Evolutionary conservation across 208 protist species (phyloP).

Genomic region (Trypanosoma grayi): DNA sequence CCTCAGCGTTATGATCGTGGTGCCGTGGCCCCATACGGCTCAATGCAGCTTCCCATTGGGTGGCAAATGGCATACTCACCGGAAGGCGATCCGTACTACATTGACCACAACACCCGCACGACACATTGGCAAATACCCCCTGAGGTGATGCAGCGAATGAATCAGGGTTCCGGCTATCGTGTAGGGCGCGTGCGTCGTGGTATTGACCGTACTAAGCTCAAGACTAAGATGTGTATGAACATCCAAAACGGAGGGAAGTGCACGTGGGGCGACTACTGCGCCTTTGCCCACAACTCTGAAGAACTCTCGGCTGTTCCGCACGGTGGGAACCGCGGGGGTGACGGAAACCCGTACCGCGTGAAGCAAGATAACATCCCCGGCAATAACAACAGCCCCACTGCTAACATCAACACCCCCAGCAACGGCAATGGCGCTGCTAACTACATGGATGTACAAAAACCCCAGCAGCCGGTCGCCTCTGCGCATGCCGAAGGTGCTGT

Average conservation of each 20-base stretch:
- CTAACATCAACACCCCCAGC: too few relatives aligned
- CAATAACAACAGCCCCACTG: constrained; percentile 9
- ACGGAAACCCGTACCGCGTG: constrained; percentile 14
- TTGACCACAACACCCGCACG: constrained; percentile 87
- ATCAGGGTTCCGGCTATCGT: constrained; percentile 34
- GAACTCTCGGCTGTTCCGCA: constrained; percentile 53
- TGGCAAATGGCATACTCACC: constrained; percentile 80
- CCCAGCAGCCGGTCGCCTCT: constrained; percentile 10
- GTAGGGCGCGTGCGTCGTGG: constrained; percentile 52
- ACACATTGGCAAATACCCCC: constrained; percentile 79
- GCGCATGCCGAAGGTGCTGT: too few relatives aligned
- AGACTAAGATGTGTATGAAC: constrained; percentile 94
- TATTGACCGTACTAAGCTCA: constrained; percentile 80
- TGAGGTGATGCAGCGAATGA: constrained; percentile 36
- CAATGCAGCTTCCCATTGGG: constrained; percentile 57
- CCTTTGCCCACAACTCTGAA: constrained; percentile 82
- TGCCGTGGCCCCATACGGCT: constrained; percentile 7
- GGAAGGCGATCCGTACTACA: constrained; percentile 77
- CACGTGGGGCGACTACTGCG: constrained; percentile 81
- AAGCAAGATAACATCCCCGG: too few relatives aligned
- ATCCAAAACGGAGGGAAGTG: constrained; percentile 83
- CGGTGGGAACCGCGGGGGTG: constrained; percentile 9
- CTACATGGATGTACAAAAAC: constrained; percentile 2
- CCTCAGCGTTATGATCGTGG: constrained; percentile 24
- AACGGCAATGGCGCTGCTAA: constrained; percentile 1